These are phyloP conservation scores for Dichotomopilus funicola DNA, from an alignment of 2,329 filamentous ascomycete genomes.

Conservation along the genomic window DNA sequence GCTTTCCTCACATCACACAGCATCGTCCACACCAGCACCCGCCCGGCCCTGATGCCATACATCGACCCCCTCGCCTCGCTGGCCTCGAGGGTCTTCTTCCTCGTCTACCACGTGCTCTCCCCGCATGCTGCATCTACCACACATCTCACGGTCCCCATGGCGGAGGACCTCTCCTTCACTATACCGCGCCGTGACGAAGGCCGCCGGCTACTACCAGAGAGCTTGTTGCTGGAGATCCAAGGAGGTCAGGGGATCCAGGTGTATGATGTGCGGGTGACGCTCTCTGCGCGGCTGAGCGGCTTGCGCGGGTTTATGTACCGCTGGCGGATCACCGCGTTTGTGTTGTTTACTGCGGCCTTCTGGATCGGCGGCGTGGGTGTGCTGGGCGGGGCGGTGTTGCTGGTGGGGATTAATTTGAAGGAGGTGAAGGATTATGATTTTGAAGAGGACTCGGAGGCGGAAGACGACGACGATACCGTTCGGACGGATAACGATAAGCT, in stretches of 20 bases:
- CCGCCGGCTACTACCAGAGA: conserved; percentile 35
- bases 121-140: conserved; percentile 56
- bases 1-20: conserved; percentile 10
- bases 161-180: conserved; percentile 62
- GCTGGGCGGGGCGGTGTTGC: conserved; percentile 57
- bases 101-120: conserved; percentile 65
- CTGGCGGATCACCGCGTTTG: conserved; percentile 63
- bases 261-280: conserved; percentile 60
- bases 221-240: conserved; percentile 58
- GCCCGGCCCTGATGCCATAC: conserved; percentile 76
- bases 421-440: conserved; percentile 28
- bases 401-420: conserved; percentile 37
- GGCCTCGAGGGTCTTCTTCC: conserved; percentile 52
- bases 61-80: conserved; percentile 61
- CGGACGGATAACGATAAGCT: neutral
- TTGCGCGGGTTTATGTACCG: conserved; percentile 83
- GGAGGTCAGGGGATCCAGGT: conserved; percentile 66
- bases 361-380: conserved; percentile 70
- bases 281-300: conserved; percentile 70
- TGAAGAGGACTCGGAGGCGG: conserved; percentile 7
- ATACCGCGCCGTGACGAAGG: neutral
- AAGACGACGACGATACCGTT: neutral
- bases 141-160: conserved; percentile 60
- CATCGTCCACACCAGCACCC: conserved; percentile 49
- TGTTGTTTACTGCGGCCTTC: conserved; percentile 63